A percentile compares a stretch with the other conserved stretches of the same genome.
Conservation (phyloP, 208 protist genomes). For the Trypanosoma rangeli region DNA sequence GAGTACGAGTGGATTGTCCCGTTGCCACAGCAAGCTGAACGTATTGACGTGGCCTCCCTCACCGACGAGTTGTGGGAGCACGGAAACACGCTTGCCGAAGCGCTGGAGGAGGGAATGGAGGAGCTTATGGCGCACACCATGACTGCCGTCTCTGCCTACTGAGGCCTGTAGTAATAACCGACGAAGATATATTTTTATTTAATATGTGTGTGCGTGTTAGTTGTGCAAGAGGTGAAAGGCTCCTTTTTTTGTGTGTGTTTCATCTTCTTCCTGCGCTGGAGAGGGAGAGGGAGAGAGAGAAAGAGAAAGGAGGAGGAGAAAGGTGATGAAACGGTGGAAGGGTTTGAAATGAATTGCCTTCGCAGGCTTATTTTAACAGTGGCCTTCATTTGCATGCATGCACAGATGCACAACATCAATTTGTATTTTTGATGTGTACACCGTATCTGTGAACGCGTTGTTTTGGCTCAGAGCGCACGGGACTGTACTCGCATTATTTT, state of each 20-base stretch:
- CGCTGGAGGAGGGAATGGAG: conserved; percentile 80
- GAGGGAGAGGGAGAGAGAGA: background rate
- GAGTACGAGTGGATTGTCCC: conserved; percentile 90
- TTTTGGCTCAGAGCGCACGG: too few species aligned
- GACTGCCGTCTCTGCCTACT: conserved; percentile 46
- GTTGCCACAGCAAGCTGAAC: conserved; percentile 77
- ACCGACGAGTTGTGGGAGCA: conserved; percentile 78
- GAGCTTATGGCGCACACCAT: conserved; percentile 79
- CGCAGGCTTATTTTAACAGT: too few species aligned
- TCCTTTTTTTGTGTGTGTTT: background rate
- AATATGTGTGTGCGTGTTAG: too few species aligned
- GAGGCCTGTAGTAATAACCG: background rate
- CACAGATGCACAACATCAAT: too few species aligned
- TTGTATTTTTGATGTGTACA: too few species aligned
- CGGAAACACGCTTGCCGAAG: conserved; percentile 59
- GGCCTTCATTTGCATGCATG: too few species aligned
- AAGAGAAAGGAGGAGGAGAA: background rate
- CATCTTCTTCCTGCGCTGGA: background rate
- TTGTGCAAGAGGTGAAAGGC: too few species aligned
- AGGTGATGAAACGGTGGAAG: background rate
- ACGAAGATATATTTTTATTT: too few species aligned
- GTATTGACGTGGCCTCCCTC: conserved; percentile 54
- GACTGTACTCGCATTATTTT: too few species aligned
- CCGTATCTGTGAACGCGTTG: too few species aligned
- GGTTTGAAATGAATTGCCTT: too few species aligned